Base-by-base conservation (phyloP, 2,329 filamentous ascomycete genomes). In the Fonsecaea monophora region DNA sequence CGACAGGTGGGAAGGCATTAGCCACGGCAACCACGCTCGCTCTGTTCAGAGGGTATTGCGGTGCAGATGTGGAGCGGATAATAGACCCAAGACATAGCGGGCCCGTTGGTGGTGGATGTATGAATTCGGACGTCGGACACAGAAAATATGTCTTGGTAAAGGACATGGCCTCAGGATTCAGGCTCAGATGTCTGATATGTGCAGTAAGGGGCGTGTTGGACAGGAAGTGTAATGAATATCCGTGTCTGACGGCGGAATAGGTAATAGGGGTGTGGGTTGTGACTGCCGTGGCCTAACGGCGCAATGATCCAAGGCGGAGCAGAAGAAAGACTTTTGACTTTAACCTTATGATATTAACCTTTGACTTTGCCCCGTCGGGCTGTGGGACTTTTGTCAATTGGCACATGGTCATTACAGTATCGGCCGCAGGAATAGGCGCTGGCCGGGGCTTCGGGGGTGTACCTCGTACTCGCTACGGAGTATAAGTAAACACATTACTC, bases 61-160 rank as follows among this genome's bases (percentile, higher is more conserved):
- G 73, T 64, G 72, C 53, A 53, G 74, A 75, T 34, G 73, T 71
- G 40, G 74, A 75, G 65, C 74, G 72, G 60, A 75, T 70, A 66
- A 75, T 75, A 70, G 74, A 74, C 21, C 74, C 74, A 55, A 75
- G 73, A 67, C 66, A 72, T 53, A 75, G 71, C 65, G 73, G 74
- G 40, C 74, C 74, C 30, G 48, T 54, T 70, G 73, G 73, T 54
- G 73, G 73, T 68, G 73, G 73, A 69, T 68, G 48, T 34, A 75
- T 72, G 68, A 75, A 74, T 66, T 73, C 73, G 45, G 72, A 73
- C 53, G 72, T 74, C 61, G 73, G 72, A 61, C 72, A 74, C 12
- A 74, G 69, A 62, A 74, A 73, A 72, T 74, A 74, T 9, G 69
- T 72, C 70, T 73, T 73, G 5, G 56, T n/a, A 48, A 59, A 48